Conservation (phyloP, 352 stramenopile species). For the Bremia lactucae region DNA sequence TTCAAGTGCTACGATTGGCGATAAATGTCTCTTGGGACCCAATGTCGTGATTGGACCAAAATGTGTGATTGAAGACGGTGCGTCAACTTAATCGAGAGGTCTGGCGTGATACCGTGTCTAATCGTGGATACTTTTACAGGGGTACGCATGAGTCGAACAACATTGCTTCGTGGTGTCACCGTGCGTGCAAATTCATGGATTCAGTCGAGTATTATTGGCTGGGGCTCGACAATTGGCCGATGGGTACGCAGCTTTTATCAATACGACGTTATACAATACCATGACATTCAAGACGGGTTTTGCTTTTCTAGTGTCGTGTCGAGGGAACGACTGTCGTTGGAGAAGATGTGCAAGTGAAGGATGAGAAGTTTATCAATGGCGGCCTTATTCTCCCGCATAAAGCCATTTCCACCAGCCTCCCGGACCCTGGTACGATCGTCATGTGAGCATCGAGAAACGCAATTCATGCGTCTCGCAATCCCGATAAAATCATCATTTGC, state of each 20-base stretch:
- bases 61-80: conserved; percentile 81
- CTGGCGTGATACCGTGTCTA: no score
- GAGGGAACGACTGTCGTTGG: conserved; percentile 79
- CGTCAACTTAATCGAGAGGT: background rate
- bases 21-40: conserved; percentile 72
- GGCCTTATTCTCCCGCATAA: conserved; percentile 83
- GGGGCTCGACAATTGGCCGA: conserved; percentile 76
- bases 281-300: no score
- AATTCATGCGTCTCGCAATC: no score
- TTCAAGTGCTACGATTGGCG: conserved; percentile 56
- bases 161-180: conserved; percentile 62
- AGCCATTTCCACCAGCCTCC: conserved; percentile 77
- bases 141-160: conserved; percentile 75
- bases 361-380: conserved; percentile 85
- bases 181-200: conserved; percentile 80
- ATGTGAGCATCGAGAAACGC: no score
- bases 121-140: conserved; percentile 28
- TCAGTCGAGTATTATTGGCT: conserved; percentile 84
- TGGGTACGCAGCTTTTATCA: conserved; percentile 34
- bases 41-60: conserved; percentile 76
- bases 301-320: conserved; percentile 57
- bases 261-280: background rate
- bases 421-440: conserved; percentile 80
- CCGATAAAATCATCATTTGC: no score
- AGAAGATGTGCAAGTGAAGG: conserved; percentile 82